Evolutionary conservation across 1,284 basidiomycete species (phyloP), one percentile per base, ranked within the genome.

Genomic region (Moniliella sp.): DNA sequence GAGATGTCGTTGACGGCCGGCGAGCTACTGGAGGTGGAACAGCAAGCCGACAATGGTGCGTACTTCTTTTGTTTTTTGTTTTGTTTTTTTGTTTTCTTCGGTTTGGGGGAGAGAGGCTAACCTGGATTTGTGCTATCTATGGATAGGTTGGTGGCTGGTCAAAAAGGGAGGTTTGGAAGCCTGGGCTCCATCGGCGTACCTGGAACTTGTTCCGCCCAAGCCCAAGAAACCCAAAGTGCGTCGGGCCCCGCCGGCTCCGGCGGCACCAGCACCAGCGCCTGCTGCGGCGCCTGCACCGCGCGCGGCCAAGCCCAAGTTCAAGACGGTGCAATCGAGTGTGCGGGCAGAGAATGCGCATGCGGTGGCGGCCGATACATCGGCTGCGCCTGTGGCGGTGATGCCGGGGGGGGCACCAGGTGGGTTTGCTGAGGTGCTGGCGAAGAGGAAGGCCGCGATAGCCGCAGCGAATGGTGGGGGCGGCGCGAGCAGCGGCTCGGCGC

Each of bases 161-260:
- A 81, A 78, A 67, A 86, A 81, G 64, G 70, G 69, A 35, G 72
- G 70, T 1, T 62, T 66, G 14, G 83, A 94, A 61, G 88, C 83
- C 10, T 97, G 86, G 86, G 79, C 84, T 10, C 84, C 70, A 77
- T 80, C 69, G 82, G 94, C 54, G 91, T 91, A 37, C 81, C 83
- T 64, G 40, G 65, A 62, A 32, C 33, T 42, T n/a, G 67, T 73
- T 13, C 68, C 71, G 0, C 76, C 79, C 0, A 62, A 38, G 46
- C 58, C 30, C 54, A 23, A 23, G n/a, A n/a, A n/a, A n/a, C n/a
- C n/a, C n/a, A n/a, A n/a, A n/a, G 42, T 42, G n/a, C 36, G 45
- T 2, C 50, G 48, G 21, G 46, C 37, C 18, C 41, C 31, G 5
- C 33, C 38, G 37, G 47, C 45, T 27, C 36, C 28, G 9, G 37